Evolutionary conservation across 371 early-diverging fungal genomes (phyloP).

Genomic region (Rhizopus sp.): DNA sequence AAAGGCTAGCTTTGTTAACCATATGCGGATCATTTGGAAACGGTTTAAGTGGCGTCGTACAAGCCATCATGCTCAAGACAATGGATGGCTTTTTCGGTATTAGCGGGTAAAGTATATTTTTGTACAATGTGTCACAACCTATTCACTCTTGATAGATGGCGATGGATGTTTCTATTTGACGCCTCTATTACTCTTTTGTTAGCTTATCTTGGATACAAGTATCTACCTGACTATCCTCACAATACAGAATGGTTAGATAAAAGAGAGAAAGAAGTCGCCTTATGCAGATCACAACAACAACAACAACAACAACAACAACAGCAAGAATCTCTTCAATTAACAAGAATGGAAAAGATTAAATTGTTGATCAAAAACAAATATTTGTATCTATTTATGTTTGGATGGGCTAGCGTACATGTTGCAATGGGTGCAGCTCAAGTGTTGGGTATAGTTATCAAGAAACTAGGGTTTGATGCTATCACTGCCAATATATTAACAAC

Average conservation of each 20-base stretch:
- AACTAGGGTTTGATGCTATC: conserved; percentile 49
- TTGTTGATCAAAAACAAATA: conserved; percentile 30
- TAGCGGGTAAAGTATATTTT: conserved; percentile 37
- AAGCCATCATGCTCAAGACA: conserved; percentile 47
- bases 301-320: not conserved
- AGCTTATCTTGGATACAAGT: conserved; percentile 29
- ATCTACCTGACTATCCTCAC: conserved; percentile 47
- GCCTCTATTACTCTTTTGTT: conserved; percentile 35
- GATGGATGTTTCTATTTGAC: conserved; percentile 53
- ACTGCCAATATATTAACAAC: conserved; percentile 48
- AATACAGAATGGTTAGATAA: conserved; percentile 43
- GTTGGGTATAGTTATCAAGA: conserved; percentile 48
- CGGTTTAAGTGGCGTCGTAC: conserved; percentile 45
- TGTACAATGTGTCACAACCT: not conserved
- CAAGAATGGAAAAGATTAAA: conserved; percentile 11
- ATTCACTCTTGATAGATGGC: conserved; percentile 32
- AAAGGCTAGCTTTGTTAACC: conserved; percentile 37
- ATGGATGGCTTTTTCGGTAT: conserved; percentile 46
- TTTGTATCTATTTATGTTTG: conserved; percentile 37
- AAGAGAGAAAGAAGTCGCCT: conserved; percentile 33
- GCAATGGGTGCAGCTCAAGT: conserved; percentile 41
- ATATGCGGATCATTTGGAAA: conserved; percentile 45
- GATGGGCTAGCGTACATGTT: conserved; percentile 43
- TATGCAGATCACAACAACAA: conserved; percentile 20
- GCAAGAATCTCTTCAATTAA: not conserved